Base-by-base conservation (phyloP, 169 alveolate species). In the Eimeria sp. region DNA sequence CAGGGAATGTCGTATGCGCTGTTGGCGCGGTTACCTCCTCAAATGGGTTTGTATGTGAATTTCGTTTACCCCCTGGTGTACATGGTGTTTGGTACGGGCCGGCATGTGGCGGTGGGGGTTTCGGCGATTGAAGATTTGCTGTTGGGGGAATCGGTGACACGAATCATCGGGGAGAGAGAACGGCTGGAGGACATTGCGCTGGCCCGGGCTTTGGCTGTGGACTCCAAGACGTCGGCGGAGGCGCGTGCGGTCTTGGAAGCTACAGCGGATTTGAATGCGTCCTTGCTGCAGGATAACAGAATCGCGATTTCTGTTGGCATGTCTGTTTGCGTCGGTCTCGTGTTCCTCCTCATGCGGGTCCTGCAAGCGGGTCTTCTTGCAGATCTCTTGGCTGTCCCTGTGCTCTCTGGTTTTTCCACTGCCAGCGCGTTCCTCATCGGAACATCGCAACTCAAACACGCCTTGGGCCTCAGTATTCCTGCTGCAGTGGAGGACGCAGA, bases 1-100 rank as follows among this genome's bases (percentile, higher is more conserved):
- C 89, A 78, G 94, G 97, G 97, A 40, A 92, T 95, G 96, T 95
- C 97, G 5, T 95, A 95, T 65, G 96, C 97, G 73, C 16, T 95
- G 95, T 89, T 95, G 49, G 97, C 97, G 22, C 90, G 95, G 16
- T 78, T 95, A 51, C 97, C 97, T 2, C 95, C 97, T 4, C 95
- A 90, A 80, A 82, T 57, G 75, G 97, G 97, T 18, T 94, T 95
- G 45, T 95, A 95, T 49, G 94, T 67, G 65, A 84, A 88, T 16
- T 70, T 95, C 49, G 65, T 92, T 22, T 90, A 84, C 45, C 97
- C 97, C 14, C 51, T 95, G 27, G 75, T 95, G 57, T 95, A 95
- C 82, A 83, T 87, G 95, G 14, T 90, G 43, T 57, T 95, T 45
- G 97, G 97, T 20, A 95, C 97, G 10, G 76, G 92, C 49, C 78